A percentile compares a stretch with the other conserved stretches of the same genome.
phyloP scores from a whole-genome alignment of 2,329 filamentous ascomycete species.

The Aspergillus calidoustus region DNA sequence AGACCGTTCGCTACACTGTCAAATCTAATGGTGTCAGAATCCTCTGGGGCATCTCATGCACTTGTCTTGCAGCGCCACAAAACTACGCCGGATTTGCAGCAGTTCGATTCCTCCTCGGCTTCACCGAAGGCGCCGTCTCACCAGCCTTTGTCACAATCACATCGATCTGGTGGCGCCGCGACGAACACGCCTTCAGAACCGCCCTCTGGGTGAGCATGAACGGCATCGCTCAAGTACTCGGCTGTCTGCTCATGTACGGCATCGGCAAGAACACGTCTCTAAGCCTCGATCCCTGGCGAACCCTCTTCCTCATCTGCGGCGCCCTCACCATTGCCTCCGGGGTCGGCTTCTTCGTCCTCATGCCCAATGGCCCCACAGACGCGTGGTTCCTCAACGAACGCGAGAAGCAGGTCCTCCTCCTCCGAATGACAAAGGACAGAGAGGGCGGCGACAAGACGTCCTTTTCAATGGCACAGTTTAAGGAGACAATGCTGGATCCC shows the following conservation, averaged over 20 bases:
- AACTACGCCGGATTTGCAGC: conserved; percentile 9
- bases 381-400: conserved; percentile 53
- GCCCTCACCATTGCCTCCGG: conserved; percentile 48
- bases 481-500: conserved; percentile 50
- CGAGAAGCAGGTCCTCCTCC: conserved; percentile 49
- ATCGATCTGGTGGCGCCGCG: conserved; percentile 41
- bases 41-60: conserved; percentile 9
- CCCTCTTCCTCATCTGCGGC: conserved; percentile 54
- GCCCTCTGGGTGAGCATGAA: conserved; percentile 22
- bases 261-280: neutral
- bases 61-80: conserved; percentile 4
- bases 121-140: conserved; percentile 47
- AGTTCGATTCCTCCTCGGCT: conserved; percentile 46
- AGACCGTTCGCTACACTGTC: neutral
- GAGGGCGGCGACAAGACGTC: conserved; percentile 50
- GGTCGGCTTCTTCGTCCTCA: conserved; percentile 46
- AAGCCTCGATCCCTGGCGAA: conserved; percentile 46
- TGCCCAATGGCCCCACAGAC: conserved; percentile 46
- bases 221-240: conserved; percentile 12
- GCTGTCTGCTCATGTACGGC: conserved; percentile 13
- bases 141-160: conserved; percentile 52
- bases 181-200: conserved; percentile 38
- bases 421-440: conserved; percentile 41
- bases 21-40: neutral
- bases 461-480: conserved; percentile 51